Base-by-base conservation (phyloP, 2,329 filamentous ascomycete genomes). In the Lecanoromycetidae sp. region DNA sequence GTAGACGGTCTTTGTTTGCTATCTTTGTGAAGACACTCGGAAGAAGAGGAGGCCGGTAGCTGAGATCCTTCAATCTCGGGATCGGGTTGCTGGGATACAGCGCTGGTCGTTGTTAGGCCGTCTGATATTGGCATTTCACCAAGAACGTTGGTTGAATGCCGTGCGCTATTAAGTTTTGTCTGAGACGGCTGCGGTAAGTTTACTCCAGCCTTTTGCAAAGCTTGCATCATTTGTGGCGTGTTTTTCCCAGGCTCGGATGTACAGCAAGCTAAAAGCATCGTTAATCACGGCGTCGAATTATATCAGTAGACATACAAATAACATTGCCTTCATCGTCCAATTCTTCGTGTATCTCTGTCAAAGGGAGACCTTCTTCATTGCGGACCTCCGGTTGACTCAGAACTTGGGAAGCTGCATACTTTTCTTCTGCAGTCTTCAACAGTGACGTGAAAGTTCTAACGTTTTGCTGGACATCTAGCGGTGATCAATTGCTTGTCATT, bases 281-380 rank as follows among this genome's bases (percentile, higher is more conserved):
- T 41, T 32, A 38, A 26, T 10, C 13, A 4, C 1, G 6, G 12
- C 5, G n/a, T 19, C 12, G 3, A 9, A 34, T 10, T 22, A 33
- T n/a, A 22, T n/a, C 5, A 3, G 1, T 32, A 6, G 20, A 39
- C 15, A 12, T 49, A 43, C 46, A 84, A 41, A 94, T 64, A 3
- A 96, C 75, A 58, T 94, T 91, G 47, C 81, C 91, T 9, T 94
- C 77, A 7, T 95, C 88, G 59, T 96, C 91, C 20, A 96, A 70
- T 66, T 94, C 79, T 64, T 98, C 91, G 46, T 87, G 71, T 54
- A 98, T 96, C 57, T 96, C 91, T 26, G 84, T 88, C 49, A 96
- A 76, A 0, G 87, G 84, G 43, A 87, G 69, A 1, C 79, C 80
- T 10, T 80, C 79, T 51, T 84, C 82, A 51, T 83, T 79, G 44